Evolutionary conservation across 1,139 yeast genomes (phyloP).

Genomic region (Arxiozyma heterogenica): DNA sequence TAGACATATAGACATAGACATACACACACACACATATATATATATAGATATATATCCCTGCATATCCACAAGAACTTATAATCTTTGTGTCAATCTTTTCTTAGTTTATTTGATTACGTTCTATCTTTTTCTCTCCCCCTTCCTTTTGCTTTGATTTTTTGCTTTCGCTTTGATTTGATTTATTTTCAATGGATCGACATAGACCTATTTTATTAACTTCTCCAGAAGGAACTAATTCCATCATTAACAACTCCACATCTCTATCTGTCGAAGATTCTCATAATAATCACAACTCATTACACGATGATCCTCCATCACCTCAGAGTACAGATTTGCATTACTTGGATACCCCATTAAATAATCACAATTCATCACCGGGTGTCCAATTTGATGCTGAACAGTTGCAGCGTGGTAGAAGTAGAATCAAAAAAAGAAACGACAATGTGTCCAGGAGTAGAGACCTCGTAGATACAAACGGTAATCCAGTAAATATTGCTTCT

Average conservation of each 20-base stretch:
- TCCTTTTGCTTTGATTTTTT: background rate
- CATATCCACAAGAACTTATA: too few species aligned
- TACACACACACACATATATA: too few species aligned
- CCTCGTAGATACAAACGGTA: background rate
- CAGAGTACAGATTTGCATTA: background rate
- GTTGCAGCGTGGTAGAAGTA: constrained; percentile 25
- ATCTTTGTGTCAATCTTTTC: too few species aligned
- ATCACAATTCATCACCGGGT: constrained; percentile 1
- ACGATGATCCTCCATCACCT: background rate
- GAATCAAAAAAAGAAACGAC: constrained; percentile 16
- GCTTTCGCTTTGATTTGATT: background rate
- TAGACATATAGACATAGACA: too few species aligned
- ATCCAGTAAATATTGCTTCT: background rate
- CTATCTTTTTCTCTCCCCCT: background rate
- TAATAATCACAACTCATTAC: background rate
- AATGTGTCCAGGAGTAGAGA: background rate
- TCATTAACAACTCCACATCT: background rate
- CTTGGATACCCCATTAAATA: background rate
- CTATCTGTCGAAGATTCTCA: background rate
- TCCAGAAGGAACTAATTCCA: constrained; percentile 14
- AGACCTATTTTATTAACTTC: constrained; percentile 18
- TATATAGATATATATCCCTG: too few species aligned
- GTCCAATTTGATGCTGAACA: constrained; percentile 25
- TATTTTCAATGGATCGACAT: background rate
- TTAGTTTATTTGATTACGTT: too few species aligned